phyloP scores from a whole-genome alignment of 495 filamentous ascomycete species.

The Bombardia bombarda region DNA sequence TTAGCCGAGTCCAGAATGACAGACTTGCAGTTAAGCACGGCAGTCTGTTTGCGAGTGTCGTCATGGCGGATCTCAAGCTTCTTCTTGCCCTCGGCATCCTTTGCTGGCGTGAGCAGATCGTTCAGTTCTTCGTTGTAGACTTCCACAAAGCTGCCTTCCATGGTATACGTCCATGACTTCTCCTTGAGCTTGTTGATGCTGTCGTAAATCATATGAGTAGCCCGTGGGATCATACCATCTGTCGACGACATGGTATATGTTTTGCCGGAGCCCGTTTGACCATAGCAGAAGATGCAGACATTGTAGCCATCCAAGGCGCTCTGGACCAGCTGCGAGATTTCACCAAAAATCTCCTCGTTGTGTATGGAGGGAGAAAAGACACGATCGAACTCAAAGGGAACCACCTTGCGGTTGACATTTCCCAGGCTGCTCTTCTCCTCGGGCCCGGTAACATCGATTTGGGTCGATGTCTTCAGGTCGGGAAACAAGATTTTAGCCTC shows the following conservation, averaged over 20 bases:
- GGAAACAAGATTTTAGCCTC: conserved; percentile 68
- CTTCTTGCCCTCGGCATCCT: conserved; percentile 73
- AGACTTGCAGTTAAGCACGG: conserved; percentile 72
- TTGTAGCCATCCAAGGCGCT: conserved; percentile 96
- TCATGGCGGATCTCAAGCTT: conserved; percentile 93
- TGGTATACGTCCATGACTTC: conserved; percentile 89
- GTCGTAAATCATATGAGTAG: conserved; percentile 86
- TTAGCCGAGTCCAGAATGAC: conserved; percentile 70
- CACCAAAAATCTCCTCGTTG: conserved; percentile 88
- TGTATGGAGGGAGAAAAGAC: conserved; percentile 73
- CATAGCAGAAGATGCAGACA: conserved; percentile 98
- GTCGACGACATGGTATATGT: conserved; percentile 90
- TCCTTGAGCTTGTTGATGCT: conserved; percentile 72
- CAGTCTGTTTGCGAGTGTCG: conserved; percentile 68
- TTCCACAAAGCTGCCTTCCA: conserved; percentile 96
- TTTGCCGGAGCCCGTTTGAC: conserved; percentile 95
- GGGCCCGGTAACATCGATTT: conserved; percentile 74
- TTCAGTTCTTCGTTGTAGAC: conserved; percentile 98
- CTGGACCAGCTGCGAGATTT: conserved; percentile 96
- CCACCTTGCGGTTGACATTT: conserved; percentile 60
- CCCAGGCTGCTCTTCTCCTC: conserved; percentile 82
- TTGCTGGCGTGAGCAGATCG: conserved; percentile 70
- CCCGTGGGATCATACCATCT: conserved; percentile 94
- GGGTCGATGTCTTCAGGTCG: conserved; percentile 71
- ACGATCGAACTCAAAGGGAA: conserved; percentile 86